Evolutionary conservation across 2,329 filamentous ascomycete species (phyloP).

Genomic region (Cytospora leucostoma): DNA sequence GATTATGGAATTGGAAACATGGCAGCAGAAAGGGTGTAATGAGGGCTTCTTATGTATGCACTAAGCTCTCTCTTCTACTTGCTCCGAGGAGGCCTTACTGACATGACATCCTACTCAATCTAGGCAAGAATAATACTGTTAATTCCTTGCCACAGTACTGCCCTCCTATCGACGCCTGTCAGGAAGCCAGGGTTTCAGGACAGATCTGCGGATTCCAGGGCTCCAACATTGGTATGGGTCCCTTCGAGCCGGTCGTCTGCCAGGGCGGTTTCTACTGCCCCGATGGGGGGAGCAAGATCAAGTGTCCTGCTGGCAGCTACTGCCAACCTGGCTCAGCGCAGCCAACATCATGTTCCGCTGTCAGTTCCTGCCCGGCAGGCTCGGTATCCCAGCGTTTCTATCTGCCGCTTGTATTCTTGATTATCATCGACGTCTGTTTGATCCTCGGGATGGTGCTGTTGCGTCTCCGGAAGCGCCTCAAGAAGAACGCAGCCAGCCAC

Average conservation of each 20-base stretch:
- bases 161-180: conserved; percentile 42
- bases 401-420: conserved; percentile 46
- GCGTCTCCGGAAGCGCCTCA: conserved; percentile 40
- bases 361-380: conserved; percentile 49
- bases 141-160: conserved; percentile 50
- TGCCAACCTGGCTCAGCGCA: conserved; percentile 52
- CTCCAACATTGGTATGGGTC: conserved; percentile 45
- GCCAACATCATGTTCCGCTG: conserved; percentile 49
- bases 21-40: conserved; percentile 42
- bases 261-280: conserved; percentile 53
- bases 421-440: conserved; percentile 47
- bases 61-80: not conserved
- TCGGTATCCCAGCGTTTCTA: conserved; percentile 45
- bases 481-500: conserved; percentile 29
- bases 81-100: not conserved
- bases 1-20: conserved; percentile 41
- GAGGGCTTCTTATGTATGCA: conserved; percentile 47
- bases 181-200: conserved; percentile 40
- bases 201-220: conserved; percentile 38
- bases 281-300: conserved; percentile 40
- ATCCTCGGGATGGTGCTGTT: conserved; percentile 40
- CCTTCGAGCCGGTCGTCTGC: conserved; percentile 55
- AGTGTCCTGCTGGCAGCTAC: conserved; percentile 51
- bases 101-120: conserved; percentile 9
- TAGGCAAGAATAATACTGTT: conserved; percentile 47